Base-by-base conservation (phyloP, 257 asterid genomes). In the Marsdenia floribunda region DNA sequence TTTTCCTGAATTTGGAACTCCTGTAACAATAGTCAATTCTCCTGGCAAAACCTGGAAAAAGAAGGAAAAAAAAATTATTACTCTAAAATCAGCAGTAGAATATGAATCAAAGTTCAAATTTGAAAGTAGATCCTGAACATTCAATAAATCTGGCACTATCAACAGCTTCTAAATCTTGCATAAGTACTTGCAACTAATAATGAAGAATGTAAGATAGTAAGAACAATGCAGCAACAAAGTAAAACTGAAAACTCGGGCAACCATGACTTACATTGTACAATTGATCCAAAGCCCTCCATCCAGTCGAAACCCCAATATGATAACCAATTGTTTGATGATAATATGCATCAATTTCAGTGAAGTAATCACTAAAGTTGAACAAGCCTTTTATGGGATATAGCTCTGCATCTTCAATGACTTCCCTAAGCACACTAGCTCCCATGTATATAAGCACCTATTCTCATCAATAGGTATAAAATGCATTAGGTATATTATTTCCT, bases 1-100 rank as follows among this genome's bases (percentile, higher is more conserved):
- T 92, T 95, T 95, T 78, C 98, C 99, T 15, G 99, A 95, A 88
- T 95, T 95, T 33, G 99, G 99, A 75, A 95, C 96, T 76, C 99
- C 99, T 35, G 99, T 92, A 66, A 95, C 93, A 75, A 95, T 78
- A 67, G 98, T 92, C 84, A 95, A 80, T 84, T 95, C 99, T 60
- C 99, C 99, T 1, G 98, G 99, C 73, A 95, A 96, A 78, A 92
- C 96, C 99, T 95, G 75, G 49, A 40, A 40, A 19, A 40, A 21
- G 40, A 22, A 26, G 24, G 24, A 26, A 3, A 47, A 40, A 59
- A 68, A 70, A 63, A 40, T 55, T n/a, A 18, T 21, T 26, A 9
- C 26, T 58, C n/a, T 38, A 70, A 68, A 18, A 68, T 18, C 44
- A 12, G 2, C 22, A 70, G 29, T 11, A 15, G n/a, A 46, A 11